Evolutionary conservation across 2,329 filamentous ascomycete species (phyloP).

Genomic region (Colletotrichum lupini): DNA sequence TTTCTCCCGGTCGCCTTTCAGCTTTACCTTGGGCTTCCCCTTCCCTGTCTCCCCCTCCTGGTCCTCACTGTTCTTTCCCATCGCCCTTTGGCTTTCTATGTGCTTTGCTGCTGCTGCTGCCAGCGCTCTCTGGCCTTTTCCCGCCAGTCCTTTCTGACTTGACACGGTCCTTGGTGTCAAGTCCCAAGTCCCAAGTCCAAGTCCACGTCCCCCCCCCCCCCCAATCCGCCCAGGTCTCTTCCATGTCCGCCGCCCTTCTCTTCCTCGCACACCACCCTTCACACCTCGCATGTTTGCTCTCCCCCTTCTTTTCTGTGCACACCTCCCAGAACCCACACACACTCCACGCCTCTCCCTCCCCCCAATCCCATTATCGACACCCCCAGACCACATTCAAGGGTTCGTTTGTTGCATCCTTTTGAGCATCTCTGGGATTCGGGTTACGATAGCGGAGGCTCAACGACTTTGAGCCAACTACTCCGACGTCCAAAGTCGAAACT

Average conservation of each 20-base stretch:
- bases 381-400: slow-evolving; percentile 43
- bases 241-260: slow-evolving; percentile 34
- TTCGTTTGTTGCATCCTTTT: slow-evolving; percentile 37
- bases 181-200: neutral
- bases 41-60: slow-evolving; percentile 31
- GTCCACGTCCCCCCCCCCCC: slow-evolving; percentile 20
- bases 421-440: slow-evolving; percentile 32
- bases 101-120: neutral
- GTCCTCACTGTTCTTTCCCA: slow-evolving; percentile 4
- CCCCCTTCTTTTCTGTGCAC: slow-evolving; percentile 40
- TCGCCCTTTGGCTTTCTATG: slow-evolving; percentile 7
- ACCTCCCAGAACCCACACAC: slow-evolving; percentile 43
- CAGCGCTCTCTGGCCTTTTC: slow-evolving; percentile 2
- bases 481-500: slow-evolving; percentile 19
- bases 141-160: neutral
- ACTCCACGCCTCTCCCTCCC: slow-evolving; percentile 52
- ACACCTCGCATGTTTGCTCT: slow-evolving; percentile 38
- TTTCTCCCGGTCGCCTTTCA: slow-evolving; percentile 28
- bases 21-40: slow-evolving; percentile 21
- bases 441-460: slow-evolving; percentile 35
- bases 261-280: slow-evolving; percentile 37
- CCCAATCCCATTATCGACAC: slow-evolving; percentile 57
- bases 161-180: slow-evolving; percentile 7
- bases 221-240: slow-evolving; percentile 34
- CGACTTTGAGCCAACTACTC: slow-evolving; percentile 11